Evolutionary conservation across 2,329 filamentous ascomycete genomes (phyloP), one percentile per base, ranked within the genome.

Genomic region (Drechslerella coelobrocha): DNA sequence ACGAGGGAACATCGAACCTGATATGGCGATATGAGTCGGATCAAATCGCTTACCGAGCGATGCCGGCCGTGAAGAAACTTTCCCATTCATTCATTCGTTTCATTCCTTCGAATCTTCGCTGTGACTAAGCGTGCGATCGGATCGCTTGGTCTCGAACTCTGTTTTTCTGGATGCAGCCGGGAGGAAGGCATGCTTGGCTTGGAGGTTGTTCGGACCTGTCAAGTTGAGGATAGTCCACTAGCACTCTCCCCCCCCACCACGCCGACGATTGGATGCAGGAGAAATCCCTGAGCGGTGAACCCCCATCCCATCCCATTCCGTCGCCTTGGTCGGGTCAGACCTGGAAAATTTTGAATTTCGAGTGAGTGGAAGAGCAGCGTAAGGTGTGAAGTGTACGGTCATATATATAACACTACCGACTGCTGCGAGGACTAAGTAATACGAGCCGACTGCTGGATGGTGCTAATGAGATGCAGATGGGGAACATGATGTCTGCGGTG

Each of bases 211-310:
- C 10, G 41, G 14, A 23, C 41, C 41, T 45, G 41, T 45, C 41
- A 45, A 45, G 41, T 45, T 45, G 41, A 45, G 41, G 41, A 45
- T 45, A 45, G 41, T 45, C 41, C 17, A 8, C 41, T 12, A 14
- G 34, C 19, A 19, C 41, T 45, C n/a, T 14, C 14, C 14, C 12
- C 34, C 34, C 34, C 34, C 34, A 39, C 34, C 12, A 14, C 17
- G 34, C 34, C 34, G 17, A 14, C 34, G 34, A n/a, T n/a, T 10
- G 12, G 34, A 39, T 45, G 41, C 41, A 45, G 14, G 19, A 23
- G 5, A 5, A 6, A 45, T 45, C 41, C 41, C 10, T 45, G 41
- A 19, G 14, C 19, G 14, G 19, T 8, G 19, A 19, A n/a, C 41
- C 37, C 41, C 41, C 34, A 39, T 45, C 29, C 29, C 29, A 45